A percentile compares a stretch with the other conserved stretches of the same genome.
These are phyloP conservation scores for Solanum neorickii DNA, from an alignment of 257 asterid genomes.

Conservation along the genomic window DNA sequence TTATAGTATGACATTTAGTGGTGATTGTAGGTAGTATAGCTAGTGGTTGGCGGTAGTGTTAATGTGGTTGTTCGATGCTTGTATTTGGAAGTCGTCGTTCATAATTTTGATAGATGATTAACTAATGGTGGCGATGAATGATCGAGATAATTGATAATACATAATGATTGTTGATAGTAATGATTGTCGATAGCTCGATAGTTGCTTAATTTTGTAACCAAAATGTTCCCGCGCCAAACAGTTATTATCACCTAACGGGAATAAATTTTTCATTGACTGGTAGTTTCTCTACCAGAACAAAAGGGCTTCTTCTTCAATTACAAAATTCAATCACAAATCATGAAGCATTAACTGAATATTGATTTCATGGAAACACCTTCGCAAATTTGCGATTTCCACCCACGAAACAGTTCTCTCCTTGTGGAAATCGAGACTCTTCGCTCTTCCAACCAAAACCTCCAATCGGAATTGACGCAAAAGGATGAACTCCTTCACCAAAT, in stretches of 20 bases:
- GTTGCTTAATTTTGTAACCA: not conserved
- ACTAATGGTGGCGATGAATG: not conserved
- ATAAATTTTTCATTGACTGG: not conserved
- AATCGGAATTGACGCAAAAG: not conserved
- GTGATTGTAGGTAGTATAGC: not conserved
- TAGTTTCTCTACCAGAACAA: not conserved
- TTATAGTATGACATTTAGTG: not conserved
- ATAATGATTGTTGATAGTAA: not conserved
- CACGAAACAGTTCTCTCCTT: not conserved
- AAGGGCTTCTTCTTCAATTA: not conserved
- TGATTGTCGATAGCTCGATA: not conserved
- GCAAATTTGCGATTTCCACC: not conserved
- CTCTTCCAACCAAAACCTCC: not conserved
- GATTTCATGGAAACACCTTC: not conserved
- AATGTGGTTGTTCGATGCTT: not conserved
- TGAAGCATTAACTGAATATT: not conserved
- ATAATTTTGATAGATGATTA: not conserved
- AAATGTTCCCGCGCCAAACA: not conserved
- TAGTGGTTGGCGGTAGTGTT: not conserved
- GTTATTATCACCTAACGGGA: not conserved
- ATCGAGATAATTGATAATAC: no score
- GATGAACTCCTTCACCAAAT: not conserved
- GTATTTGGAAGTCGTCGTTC: not conserved
- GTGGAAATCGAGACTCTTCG: constrained; percentile 3
- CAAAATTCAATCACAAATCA: not conserved